Percentiles rank a stretch among this genome's conserved stretches.
These are phyloP conservation scores for Cytospora piceae DNA, from an alignment of 2,329 filamentous ascomycete genomes.

Conservation along the genomic window DNA sequence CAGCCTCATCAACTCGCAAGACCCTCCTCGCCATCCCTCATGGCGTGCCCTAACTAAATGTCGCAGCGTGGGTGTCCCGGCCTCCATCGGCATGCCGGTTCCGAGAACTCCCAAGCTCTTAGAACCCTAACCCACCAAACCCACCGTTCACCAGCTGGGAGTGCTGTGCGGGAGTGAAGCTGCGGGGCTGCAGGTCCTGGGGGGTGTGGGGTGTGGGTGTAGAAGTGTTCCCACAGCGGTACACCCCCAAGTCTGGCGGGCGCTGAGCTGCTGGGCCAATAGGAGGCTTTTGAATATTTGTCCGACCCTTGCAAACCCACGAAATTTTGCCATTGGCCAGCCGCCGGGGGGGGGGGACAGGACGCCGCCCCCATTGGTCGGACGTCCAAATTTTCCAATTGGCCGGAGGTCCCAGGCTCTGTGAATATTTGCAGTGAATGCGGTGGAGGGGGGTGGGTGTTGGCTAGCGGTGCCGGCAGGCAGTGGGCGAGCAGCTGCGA, in stretches of 20 bases:
- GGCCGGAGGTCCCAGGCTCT: background rate
- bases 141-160: background rate
- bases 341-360: too few relatives aligned
- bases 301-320: background rate
- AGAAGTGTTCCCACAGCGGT: background rate
- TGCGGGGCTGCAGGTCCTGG: background rate
- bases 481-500: background rate
- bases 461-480: background rate
- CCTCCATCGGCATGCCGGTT: too few relatives aligned
- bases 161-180: background rate
- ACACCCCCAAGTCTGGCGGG: background rate
- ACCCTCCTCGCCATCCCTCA: background rate
- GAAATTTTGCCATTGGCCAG: slow-evolving; percentile 3
- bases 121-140: too few relatives aligned
- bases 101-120: background rate
- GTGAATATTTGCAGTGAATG: background rate
- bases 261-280: background rate
- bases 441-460: too few relatives aligned
- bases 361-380: background rate
- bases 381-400: background rate
- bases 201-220: background rate
- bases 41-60: background rate
- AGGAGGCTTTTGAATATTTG: background rate
- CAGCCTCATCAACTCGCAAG: background rate
- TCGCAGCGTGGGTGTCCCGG: too few relatives aligned